A percentile compares a stretch with the other conserved stretches of the same genome.
phyloP scores from a whole-genome alignment of 1,284 basidiomycete genomes.

The Exobasidium cylindrosporum region DNA sequence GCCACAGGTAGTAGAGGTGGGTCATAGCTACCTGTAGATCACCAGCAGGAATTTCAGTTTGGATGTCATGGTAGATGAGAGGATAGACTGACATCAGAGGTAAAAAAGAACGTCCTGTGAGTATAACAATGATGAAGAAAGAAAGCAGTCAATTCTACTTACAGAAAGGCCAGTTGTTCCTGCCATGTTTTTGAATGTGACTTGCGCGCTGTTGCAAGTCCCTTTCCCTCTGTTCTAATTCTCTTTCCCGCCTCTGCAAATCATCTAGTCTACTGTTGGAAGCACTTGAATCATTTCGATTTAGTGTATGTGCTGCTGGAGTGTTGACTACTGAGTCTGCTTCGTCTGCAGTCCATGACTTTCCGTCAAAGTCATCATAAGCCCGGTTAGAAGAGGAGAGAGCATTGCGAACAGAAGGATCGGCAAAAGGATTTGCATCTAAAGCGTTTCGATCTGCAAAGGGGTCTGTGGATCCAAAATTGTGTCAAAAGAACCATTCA shows the following conservation, averaged over 20 bases:
- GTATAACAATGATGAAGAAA: background rate
- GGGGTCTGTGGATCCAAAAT: too few species aligned
- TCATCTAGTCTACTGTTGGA: slow-evolving; percentile 62
- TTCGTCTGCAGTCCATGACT: slow-evolving; percentile 16
- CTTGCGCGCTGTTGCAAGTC: slow-evolving; percentile 65
- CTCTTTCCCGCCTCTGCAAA: slow-evolving; percentile 70
- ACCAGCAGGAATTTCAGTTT: slow-evolving; percentile 76
- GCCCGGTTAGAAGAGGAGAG: slow-evolving; percentile 35
- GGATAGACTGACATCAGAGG: slow-evolving; percentile 72
- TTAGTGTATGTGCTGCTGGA: background rate
- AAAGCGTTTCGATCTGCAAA: slow-evolving; percentile 46
- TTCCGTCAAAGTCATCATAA: slow-evolving; percentile 27
- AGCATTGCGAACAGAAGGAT: slow-evolving; percentile 53
- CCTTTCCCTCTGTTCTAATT: slow-evolving; percentile 72
- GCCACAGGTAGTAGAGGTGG: slow-evolving; percentile 63
- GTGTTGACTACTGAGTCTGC: background rate
- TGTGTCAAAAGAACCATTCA: too few species aligned
- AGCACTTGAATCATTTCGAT: slow-evolving; percentile 25
- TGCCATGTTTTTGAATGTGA: slow-evolving; percentile 72
- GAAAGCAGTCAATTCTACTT: slow-evolving; percentile 5
- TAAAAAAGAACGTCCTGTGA: background rate
- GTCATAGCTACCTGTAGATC: slow-evolving; percentile 74
- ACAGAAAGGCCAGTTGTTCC: slow-evolving; percentile 82
- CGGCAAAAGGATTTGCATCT: slow-evolving; percentile 56
- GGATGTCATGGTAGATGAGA: slow-evolving; percentile 86